Conservation (phyloP, 352 stramenopile species). For the Globisporangium apiculatum region DNA sequence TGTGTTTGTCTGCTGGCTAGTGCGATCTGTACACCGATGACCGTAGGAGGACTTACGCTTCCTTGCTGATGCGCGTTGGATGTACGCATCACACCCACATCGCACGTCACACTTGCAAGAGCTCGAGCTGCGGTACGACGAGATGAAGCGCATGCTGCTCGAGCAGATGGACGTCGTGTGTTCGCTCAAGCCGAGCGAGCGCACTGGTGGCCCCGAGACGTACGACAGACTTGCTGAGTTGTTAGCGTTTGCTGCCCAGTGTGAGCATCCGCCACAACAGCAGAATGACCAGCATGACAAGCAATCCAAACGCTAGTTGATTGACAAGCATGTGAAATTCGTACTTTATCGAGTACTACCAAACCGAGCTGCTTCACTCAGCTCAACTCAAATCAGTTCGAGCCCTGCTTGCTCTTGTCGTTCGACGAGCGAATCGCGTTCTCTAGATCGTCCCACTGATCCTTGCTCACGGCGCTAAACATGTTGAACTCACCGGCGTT, state of each 20-base stretch:
- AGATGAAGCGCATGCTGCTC: constrained; percentile 46
- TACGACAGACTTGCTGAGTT: constrained; percentile 57
- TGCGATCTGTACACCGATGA: background rate
- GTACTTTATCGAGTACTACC: no score
- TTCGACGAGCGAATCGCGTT: constrained; percentile 50
- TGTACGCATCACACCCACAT: no score
- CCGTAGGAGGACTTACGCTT: background rate
- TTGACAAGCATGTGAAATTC: constrained; percentile 9
- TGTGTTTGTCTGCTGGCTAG: background rate
- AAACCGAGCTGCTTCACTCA: no score
- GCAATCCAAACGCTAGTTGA: background rate
- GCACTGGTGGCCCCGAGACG: constrained; percentile 27
- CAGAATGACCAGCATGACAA: no score
- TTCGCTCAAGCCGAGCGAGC: constrained; percentile 45
- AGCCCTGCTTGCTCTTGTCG: constrained; percentile 44
- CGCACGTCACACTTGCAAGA: constrained; percentile 11
- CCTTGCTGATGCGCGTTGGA: background rate
- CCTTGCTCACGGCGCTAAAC: constrained; percentile 46
- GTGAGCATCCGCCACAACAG: background rate
- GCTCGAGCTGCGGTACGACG: constrained; percentile 42
- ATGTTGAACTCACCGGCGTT: constrained; percentile 82
- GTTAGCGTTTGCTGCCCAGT: constrained; percentile 22
- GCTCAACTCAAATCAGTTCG: background rate
- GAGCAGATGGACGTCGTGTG: constrained; percentile 47
- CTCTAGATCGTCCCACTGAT: constrained; percentile 75